These are phyloP conservation scores for Chrysosporium queenslandicum DNA, from an alignment of 2,329 filamentous ascomycete species.

Conservation along the genomic window DNA sequence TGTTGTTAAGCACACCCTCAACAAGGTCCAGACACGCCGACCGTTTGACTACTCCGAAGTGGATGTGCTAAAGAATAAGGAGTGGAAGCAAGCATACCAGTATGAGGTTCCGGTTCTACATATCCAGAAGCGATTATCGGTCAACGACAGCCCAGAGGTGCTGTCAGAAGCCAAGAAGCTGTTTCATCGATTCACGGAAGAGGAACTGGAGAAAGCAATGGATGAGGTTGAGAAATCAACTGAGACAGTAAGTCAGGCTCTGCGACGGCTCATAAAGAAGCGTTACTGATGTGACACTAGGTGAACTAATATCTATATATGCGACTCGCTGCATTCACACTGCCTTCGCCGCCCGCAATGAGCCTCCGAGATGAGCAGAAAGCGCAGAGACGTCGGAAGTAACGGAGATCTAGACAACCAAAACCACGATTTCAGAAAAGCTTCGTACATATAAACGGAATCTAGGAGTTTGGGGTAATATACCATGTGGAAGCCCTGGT, in stretches of 20 bases:
- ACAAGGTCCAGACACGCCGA: slow-evolving; percentile 43
- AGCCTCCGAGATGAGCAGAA: slow-evolving; percentile 32
- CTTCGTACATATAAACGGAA: too few relatives aligned
- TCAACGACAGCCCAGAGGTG: slow-evolving; percentile 39
- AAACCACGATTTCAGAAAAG: background rate
- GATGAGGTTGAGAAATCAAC: slow-evolving; percentile 37
- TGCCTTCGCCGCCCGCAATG: slow-evolving; percentile 27
- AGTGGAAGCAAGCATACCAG: slow-evolving; percentile 53
- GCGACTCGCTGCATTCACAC: too few relatives aligned
- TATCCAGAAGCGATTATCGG: slow-evolving; percentile 40
- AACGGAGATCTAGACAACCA: slow-evolving; percentile 28
- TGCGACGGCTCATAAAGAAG: background rate
- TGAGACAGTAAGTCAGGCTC: background rate
- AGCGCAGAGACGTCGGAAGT: slow-evolving; percentile 40
- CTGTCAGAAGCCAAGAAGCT: slow-evolving; percentile 52
- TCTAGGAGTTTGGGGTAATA: slow-evolving; percentile 18
- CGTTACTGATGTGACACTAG: too few relatives aligned
- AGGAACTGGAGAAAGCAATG: slow-evolving; percentile 46
- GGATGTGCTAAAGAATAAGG: slow-evolving; percentile 49
- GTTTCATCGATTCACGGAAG: slow-evolving; percentile 53
- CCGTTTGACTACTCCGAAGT: slow-evolving; percentile 49
- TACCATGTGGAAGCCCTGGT: slow-evolving; percentile 48
- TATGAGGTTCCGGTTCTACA: slow-evolving; percentile 57
- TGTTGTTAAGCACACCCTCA: slow-evolving; percentile 49
- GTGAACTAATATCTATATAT: too few relatives aligned